A percentile compares a stretch with the other conserved stretches of the same genome.
phyloP scores from a whole-genome alignment of 2,329 filamentous ascomycete genomes.

The Xylariaceae sp. region DNA sequence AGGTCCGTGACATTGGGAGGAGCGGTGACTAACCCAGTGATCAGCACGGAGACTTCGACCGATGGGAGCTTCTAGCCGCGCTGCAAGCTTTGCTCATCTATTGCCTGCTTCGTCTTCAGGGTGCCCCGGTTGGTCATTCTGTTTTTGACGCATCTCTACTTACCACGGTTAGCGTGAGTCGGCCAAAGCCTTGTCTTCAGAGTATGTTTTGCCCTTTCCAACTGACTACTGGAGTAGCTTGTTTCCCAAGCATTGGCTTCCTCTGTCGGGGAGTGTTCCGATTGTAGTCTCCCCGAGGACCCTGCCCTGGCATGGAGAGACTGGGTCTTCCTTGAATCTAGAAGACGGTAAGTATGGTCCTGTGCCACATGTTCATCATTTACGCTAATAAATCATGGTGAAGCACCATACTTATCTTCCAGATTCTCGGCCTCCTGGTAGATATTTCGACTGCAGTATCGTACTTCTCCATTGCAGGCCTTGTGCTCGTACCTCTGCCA shows the following conservation, averaged over 20 bases:
- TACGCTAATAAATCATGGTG: neutral
- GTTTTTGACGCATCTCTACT: slow-evolving; percentile 13
- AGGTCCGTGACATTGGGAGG: neutral
- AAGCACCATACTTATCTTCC: slow-evolving; percentile 14
- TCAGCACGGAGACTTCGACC: slow-evolving; percentile 4
- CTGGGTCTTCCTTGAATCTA: slow-evolving; percentile 14
- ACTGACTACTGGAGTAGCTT: neutral
- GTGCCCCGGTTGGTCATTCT: slow-evolving; percentile 1
- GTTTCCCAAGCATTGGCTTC: slow-evolving; percentile 7
- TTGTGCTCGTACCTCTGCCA: slow-evolving; percentile 13
- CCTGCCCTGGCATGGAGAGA: slow-evolving; percentile 1
- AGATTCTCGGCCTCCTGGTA: slow-evolving; percentile 14
- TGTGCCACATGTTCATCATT: neutral
- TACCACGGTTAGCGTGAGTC: slow-evolving; percentile 7
- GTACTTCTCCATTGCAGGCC: slow-evolving; percentile 5
- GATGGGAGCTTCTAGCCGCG: slow-evolving; percentile 10
- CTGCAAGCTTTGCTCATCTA: slow-evolving; percentile 7
- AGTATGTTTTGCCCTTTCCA: neutral
- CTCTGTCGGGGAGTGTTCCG: neutral
- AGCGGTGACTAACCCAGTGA: neutral
- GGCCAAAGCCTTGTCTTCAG: too few relatives aligned
- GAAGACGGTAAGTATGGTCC: slow-evolving; percentile 6
- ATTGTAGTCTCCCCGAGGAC: neutral
- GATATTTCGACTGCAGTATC: slow-evolving; percentile 15
- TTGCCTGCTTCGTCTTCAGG: slow-evolving; percentile 13